Conservation (phyloP, 257 asterid genomes). For the Ajuga chamaepitys region DNA sequence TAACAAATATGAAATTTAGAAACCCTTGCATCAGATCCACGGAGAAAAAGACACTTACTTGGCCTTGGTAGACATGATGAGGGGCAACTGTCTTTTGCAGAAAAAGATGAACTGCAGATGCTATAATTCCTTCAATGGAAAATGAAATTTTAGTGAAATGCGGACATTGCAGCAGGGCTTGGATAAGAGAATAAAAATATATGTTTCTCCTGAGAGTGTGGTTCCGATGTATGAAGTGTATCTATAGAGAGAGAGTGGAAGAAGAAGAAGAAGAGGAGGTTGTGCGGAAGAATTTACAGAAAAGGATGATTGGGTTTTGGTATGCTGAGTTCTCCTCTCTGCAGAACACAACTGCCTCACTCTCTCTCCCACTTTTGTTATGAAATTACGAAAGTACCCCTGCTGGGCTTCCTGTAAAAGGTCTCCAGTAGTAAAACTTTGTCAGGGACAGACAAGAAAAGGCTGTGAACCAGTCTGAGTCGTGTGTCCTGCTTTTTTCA, state of each 20-base stretch:
- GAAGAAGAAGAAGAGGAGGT: slow-evolving; percentile 1
- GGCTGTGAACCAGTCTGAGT: background rate
- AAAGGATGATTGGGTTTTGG: slow-evolving; percentile 8
- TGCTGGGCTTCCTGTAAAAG: slow-evolving; percentile 10
- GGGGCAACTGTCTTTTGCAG: background rate
- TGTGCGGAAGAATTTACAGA: slow-evolving; percentile 16
- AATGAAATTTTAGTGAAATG: slow-evolving; percentile 16
- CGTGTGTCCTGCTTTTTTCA: background rate
- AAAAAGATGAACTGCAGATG: slow-evolving; percentile 3
- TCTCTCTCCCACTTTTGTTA: background rate
- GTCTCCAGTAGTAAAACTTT: slow-evolving; percentile 19
- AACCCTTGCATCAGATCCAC: slow-evolving; percentile 35
- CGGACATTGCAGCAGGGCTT: slow-evolving; percentile 13
- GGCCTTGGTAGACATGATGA: slow-evolving; percentile 65
- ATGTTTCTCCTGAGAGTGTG: background rate
- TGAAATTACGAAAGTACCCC: slow-evolving; percentile 11
- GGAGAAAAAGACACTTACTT: slow-evolving; percentile 39
- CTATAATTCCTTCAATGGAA: background rate
- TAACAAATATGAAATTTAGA: slow-evolving; percentile 19
- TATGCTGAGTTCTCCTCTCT: background rate
- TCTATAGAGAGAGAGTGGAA: background rate
- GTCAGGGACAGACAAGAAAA: slow-evolving; percentile 14
- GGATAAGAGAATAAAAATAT: background rate
- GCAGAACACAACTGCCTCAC: slow-evolving; percentile 6
- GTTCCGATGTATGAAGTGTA: no score